A percentile compares a stretch with the other conserved stretches of the same genome.
Conservation (phyloP, 2,329 filamentous ascomycete species). For the Ceratocystis alfenasii region DNA sequence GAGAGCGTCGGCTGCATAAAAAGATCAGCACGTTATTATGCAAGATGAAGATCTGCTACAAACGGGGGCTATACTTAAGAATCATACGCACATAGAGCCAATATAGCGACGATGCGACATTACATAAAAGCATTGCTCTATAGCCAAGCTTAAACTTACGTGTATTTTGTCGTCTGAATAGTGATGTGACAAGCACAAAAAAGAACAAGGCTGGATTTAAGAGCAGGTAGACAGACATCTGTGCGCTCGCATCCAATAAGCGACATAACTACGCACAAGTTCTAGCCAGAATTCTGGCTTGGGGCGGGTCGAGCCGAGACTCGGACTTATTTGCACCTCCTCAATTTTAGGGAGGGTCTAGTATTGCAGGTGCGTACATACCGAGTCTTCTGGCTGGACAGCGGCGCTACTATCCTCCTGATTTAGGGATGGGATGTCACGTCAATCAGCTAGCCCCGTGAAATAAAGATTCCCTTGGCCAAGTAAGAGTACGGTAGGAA, state of each 20-base stretch:
- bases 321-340: background rate
- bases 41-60: too few relatives aligned
- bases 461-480: too few relatives aligned
- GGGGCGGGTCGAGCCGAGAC: constrained; percentile 4
- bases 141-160: background rate
- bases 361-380: background rate
- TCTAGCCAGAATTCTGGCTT: background rate
- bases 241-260: background rate
- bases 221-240: background rate
- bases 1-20: too few relatives aligned
- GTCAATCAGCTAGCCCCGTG: too few relatives aligned
- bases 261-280: background rate
- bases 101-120: background rate
- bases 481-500: background rate
- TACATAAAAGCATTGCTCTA: background rate
- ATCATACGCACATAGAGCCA: background rate
- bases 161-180: background rate
- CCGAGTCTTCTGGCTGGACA: too few relatives aligned
- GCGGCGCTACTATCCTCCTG: too few relatives aligned
- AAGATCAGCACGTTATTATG: too few relatives aligned
- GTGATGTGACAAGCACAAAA: background rate
- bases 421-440: too few relatives aligned
- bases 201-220: background rate
- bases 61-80: too few relatives aligned
- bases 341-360: background rate